Conservation (phyloP, 2,329 filamentous ascomycete genomes). For the Sphaerostilbella broomeana region DNA sequence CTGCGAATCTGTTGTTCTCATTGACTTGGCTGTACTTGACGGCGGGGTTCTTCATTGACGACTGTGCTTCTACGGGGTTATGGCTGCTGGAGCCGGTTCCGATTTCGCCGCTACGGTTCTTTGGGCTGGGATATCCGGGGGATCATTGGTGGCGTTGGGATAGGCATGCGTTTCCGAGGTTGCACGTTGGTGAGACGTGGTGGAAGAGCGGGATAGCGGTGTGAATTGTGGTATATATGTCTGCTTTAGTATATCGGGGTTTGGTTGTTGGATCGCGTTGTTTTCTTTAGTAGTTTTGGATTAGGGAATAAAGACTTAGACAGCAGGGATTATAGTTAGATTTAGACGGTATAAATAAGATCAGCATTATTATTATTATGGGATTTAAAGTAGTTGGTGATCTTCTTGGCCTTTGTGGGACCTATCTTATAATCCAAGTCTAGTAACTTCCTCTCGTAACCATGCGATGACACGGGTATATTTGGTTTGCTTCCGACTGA, state of each 20-base stretch:
- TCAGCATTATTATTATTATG: neutral
- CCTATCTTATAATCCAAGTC: conserved; percentile 21
- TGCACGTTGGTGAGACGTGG: conserved; percentile 58
- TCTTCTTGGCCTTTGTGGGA: no score
- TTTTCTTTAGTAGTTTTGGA: neutral
- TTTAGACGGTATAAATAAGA: neutral
- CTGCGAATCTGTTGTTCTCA: conserved; percentile 56
- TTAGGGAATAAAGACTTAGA: no score
- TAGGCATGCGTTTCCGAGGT: conserved; percentile 42
- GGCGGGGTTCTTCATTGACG: conserved; percentile 60
- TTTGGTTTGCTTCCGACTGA: conserved; percentile 64
- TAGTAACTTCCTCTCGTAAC: conserved; percentile 48
- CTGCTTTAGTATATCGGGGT: neutral
- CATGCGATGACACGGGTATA: conserved; percentile 61
- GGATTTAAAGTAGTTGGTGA: no score
- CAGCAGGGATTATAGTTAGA: neutral
- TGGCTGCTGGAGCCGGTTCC: conserved; percentile 83
- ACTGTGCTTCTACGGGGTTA: conserved; percentile 65
- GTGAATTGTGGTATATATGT: conserved; percentile 14
- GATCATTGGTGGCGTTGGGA: conserved; percentile 65
- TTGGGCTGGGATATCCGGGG: conserved; percentile 56
- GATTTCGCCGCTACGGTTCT: conserved; percentile 58
- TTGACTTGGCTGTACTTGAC: conserved; percentile 63
- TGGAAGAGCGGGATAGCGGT: conserved; percentile 39
- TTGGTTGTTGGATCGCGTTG: neutral